Evolutionary conservation across 2,329 filamentous ascomycete species (phyloP).

Genomic region (Hymenoscyphus scutula): DNA sequence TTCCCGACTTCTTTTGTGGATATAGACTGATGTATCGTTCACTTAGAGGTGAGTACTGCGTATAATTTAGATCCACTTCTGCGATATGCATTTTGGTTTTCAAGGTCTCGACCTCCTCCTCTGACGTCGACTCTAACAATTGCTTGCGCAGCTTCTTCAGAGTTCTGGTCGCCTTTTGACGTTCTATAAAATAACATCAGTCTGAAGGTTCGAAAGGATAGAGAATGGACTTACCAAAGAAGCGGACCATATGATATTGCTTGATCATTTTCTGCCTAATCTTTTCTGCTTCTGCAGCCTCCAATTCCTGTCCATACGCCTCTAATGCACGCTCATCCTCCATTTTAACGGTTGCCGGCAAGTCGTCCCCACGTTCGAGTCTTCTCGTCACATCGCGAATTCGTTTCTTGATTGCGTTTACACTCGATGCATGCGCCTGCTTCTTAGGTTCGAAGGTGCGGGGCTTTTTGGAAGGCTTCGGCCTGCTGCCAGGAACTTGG

Average conservation of each 20-base stretch:
- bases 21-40: constrained; percentile 69
- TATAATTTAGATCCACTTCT: constrained; percentile 74
- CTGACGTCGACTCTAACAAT: constrained; percentile 50
- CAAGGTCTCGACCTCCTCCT: constrained; percentile 51
- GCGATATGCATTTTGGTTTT: constrained; percentile 61
- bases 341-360: constrained; percentile 65
- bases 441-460: constrained; percentile 34
- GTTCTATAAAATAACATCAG: constrained; percentile 48
- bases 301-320: constrained; percentile 63
- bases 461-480: constrained; percentile 35
- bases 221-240: constrained; percentile 62
- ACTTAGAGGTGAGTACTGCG: constrained; percentile 67
- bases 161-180: constrained; percentile 68
- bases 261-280: constrained; percentile 67
- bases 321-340: constrained; percentile 72
- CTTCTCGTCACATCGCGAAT: constrained; percentile 67
- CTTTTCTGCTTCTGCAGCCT: constrained; percentile 57
- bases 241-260: constrained; percentile 80
- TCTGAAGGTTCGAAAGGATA: neutral
- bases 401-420: constrained; percentile 68
- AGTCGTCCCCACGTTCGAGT: constrained; percentile 56
- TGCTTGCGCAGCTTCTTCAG: constrained; percentile 63
- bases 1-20: constrained; percentile 41
- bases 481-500: constrained; percentile 32
- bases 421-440: constrained; percentile 36